Percentiles rank a stretch among this genome's conserved stretches.
Evolutionary conservation across 176 grass and related monocot genomes (phyloP).

Genomic region (Thinopyrum elongatum): DNA sequence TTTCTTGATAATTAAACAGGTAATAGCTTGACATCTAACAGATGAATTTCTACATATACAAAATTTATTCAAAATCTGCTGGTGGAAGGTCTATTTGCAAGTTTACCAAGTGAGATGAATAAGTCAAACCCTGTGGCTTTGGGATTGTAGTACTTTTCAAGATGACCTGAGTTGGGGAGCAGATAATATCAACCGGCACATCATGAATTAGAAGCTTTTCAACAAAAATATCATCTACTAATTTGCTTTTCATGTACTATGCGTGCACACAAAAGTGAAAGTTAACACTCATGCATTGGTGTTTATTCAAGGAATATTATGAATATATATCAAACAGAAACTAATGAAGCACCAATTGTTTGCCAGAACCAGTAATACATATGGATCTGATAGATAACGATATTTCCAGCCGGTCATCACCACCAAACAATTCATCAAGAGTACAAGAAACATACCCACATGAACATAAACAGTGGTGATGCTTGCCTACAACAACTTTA

Average conservation of each 20-base stretch:
- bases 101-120: neutral
- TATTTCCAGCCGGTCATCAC: no score
- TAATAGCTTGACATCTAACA: no score
- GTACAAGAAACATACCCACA: no score
- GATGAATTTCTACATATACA: constrained; percentile 61
- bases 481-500: no score
- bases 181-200: constrained; percentile 83
- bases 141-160: constrained; percentile 70
- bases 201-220: constrained; percentile 92
- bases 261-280: constrained; percentile 3
- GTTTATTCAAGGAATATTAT: neutral
- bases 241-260: constrained; percentile 91
- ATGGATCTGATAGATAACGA: no score
- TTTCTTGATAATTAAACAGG: no score
- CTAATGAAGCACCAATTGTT: neutral
- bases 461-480: no score
- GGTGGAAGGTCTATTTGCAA: neutral
- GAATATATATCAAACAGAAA: neutral
- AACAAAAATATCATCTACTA: constrained; percentile 79
- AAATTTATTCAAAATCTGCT: neutral
- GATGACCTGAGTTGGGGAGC: constrained; percentile 87
- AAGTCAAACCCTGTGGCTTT: constrained; percentile 73
- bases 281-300: neutral
- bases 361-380: no score
- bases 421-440: no score